Evolutionary conservation across 495 filamentous ascomycete species (phyloP), one percentile per base, ranked within the genome.

Genomic region (Jackrogersella multiformis): DNA sequence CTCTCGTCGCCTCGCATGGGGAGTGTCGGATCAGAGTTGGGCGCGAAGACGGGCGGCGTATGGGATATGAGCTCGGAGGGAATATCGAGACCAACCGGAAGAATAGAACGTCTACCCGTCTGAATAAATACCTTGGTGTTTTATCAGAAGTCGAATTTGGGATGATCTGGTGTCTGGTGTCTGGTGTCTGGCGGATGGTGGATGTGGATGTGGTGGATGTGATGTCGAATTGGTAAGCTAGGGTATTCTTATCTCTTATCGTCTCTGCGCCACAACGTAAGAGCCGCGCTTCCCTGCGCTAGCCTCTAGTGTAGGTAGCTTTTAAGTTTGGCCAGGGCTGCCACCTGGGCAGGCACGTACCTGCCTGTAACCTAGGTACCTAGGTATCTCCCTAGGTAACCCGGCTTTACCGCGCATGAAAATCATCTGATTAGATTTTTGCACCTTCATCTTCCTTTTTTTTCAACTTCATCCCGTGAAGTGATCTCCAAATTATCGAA

Each of bases 1-100:
- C 54, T 52, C 54, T 67, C 48, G 67, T 70, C 49, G 64, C 68
- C 63, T 73, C 73, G 69, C 73, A 75, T 75, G 73, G 64, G 72
- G 46, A 34, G 28, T 60, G 41, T 62, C 26, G 57, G 53, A 35
- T 54, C 24, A 23, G 24, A 15, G 32, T 20, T 53, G 24, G 39
- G 53, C 44, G 46, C 10, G 21, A 18, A 24, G 16, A 7, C 30
- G 7, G 16, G 18, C 1, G 34, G 16, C 24, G n/a, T 15, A 9
- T 13, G 34, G 3, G 10, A 39, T 18, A 21, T 35, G 15, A 35
- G 8, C 5, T 48, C 4, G 1, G 4, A 42, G 20, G 10, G 18
- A 1, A 24, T 30, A 56, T 35, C 24, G 46, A 52, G 15, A 16
- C 38, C 16, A 39, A 53, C 32, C 28, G 9, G 12, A 26, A 26